Conservation (phyloP, 2,329 filamentous ascomycete species). For the Myriosclerotinia duriaeana region DNA sequence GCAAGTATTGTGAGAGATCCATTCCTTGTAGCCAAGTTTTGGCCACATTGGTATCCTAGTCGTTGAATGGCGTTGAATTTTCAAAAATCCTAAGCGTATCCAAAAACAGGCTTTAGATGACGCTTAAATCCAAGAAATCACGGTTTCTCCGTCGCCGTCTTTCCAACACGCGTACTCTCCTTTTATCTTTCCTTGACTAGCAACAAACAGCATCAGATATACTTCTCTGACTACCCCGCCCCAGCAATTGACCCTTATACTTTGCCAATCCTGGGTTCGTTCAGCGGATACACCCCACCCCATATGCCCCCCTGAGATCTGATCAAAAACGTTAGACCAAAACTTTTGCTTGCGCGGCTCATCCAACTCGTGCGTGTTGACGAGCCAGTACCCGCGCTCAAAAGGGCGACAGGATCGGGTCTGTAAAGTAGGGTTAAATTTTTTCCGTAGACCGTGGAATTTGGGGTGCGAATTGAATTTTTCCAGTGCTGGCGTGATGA, state of each 20-base stretch:
- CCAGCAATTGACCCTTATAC: slow-evolving; percentile 73
- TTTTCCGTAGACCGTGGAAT: slow-evolving; percentile 51
- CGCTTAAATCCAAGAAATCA: slow-evolving; percentile 1
- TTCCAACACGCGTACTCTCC: slow-evolving; percentile 63
- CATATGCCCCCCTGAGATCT: slow-evolving; percentile 56
- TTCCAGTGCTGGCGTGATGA: slow-evolving; percentile 57
- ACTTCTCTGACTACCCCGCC: slow-evolving; percentile 70
- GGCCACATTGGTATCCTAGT: not conserved
- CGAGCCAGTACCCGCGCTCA: slow-evolving; percentile 77
- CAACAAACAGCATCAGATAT: slow-evolving; percentile 73
- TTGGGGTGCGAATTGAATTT: slow-evolving; percentile 47
- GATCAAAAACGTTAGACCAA: slow-evolving; percentile 63
- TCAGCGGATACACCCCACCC: slow-evolving; percentile 68
- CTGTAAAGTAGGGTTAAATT: slow-evolving; percentile 54
- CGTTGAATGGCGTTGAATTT: not conserved
- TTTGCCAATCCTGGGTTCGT: slow-evolving; percentile 45
- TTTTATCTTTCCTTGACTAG: slow-evolving; percentile 62
- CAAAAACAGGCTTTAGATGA: not conserved
- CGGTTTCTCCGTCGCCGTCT: slow-evolving; percentile 56
- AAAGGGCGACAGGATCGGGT: slow-evolving; percentile 53
- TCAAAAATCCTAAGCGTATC: not conserved
- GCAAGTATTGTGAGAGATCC: not conserved
- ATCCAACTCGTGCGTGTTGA: slow-evolving; percentile 60
- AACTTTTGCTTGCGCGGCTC: slow-evolving; percentile 49
- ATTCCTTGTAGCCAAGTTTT: not conserved